Percentiles rank a stretch among this genome's conserved stretches.
These are phyloP conservation scores for Phialophora macrospora DNA, from an alignment of 2,329 filamentous ascomycete species.

Conservation along the genomic window DNA sequence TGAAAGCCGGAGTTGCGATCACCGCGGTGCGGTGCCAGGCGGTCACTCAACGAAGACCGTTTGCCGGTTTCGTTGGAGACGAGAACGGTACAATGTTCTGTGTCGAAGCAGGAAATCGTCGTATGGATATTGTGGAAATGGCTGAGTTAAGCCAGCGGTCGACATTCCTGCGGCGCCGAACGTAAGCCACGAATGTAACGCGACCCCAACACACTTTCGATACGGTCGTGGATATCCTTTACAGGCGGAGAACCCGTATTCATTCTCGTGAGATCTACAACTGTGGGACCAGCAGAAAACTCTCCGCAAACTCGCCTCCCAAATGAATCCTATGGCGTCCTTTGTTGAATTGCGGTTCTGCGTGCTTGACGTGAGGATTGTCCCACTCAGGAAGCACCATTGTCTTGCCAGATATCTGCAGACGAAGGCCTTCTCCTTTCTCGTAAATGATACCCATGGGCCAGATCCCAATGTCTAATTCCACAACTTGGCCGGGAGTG, in stretches of 20 bases:
- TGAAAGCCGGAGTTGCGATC: not conserved
- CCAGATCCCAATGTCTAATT: conserved; percentile 57
- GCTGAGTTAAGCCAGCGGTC: not conserved
- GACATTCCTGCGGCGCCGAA: not conserved
- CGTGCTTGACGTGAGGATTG: conserved; percentile 22
- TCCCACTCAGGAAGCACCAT: conserved; percentile 30
- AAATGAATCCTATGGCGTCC: conserved; percentile 21
- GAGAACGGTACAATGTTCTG: not conserved
- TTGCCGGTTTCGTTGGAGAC: not conserved
- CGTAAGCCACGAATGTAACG: not conserved
- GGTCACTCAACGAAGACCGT: not conserved
- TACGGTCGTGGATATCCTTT: not conserved
- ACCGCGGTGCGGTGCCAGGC: not conserved
- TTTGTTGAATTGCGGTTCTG: conserved; percentile 22
- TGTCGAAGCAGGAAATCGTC: not conserved
- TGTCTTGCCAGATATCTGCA: conserved; percentile 27
- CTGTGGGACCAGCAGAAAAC: conserved; percentile 22
- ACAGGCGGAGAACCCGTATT: not conserved
- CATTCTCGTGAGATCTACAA: not conserved
- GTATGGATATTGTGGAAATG: not conserved
- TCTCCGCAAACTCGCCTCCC: conserved; percentile 22
- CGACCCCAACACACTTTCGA: not conserved
- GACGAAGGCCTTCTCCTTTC: conserved; percentile 44
- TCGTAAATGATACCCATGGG: conserved; percentile 56
- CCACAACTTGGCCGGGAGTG: conserved; percentile 49